Evolutionary conservation across 768 basidiomycete genomes (phyloP).

Genomic region (Rhizopogon salebrosus): DNA sequence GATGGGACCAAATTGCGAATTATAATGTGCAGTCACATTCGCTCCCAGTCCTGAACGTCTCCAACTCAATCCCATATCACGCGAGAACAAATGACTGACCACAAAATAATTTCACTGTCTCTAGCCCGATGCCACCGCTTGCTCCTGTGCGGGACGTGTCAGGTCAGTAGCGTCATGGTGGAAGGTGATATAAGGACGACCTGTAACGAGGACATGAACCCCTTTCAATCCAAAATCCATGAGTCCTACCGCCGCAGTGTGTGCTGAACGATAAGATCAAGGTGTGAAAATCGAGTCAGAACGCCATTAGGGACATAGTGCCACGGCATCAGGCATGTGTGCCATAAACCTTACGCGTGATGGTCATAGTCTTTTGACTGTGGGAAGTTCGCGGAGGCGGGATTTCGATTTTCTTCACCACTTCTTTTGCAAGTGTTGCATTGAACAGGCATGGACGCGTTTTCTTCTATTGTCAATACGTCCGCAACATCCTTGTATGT

Average conservation of each 20-base stretch:
- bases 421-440: background rate
- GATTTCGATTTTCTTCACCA: background rate
- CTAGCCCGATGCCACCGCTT: constrained; percentile 71
- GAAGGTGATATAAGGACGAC: constrained; percentile 22
- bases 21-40: constrained; percentile 68
- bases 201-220: constrained; percentile 68
- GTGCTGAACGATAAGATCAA: background rate
- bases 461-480: constrained; percentile 45
- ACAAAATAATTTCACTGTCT: constrained; percentile 51
- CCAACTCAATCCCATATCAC: background rate
- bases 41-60: constrained; percentile 56
- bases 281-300: background rate
- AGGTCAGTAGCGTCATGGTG: background rate
- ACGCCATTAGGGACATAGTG: constrained; percentile 1
- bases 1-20: constrained; percentile 42
- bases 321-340: no score
- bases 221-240: constrained; percentile 56
- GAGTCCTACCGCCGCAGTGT: no score
- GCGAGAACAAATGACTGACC: constrained; percentile 29
- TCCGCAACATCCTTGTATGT: constrained; percentile 61
- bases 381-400: background rate
- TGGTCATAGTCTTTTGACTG: no score
- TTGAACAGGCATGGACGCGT: constrained; percentile 17
- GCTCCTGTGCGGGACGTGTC: constrained; percentile 40
- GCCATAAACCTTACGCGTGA: no score